Percentiles rank a stretch among this genome's conserved stretches.
These are phyloP conservation scores for Kurtzmaniella quercitrusa DNA, from an alignment of 1,139 yeast genomes.

Conservation along the genomic window DNA sequence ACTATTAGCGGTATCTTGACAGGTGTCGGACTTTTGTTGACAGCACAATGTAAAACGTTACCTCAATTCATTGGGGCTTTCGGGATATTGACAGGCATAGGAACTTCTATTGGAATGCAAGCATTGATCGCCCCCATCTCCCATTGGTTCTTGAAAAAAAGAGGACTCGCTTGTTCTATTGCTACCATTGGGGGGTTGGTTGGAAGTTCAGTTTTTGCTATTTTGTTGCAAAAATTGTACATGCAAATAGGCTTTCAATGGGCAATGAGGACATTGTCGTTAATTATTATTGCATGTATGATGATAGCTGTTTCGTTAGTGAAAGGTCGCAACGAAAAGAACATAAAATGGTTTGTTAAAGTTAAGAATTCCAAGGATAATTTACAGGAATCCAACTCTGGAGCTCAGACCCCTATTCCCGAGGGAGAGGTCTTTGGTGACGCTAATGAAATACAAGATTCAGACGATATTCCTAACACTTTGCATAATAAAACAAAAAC, in stretches of 20 bases:
- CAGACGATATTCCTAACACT: conserved; percentile 3
- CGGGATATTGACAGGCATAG: conserved; percentile 53
- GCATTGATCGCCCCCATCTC: conserved; percentile 58
- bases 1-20: conserved; percentile 43
- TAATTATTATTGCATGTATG: conserved; percentile 41
- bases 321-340: conserved; percentile 32
- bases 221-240: conserved; percentile 48
- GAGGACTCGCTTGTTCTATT: conserved; percentile 55
- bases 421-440: background rate
- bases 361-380: background rate
- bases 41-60: conserved; percentile 49
- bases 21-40: conserved; percentile 46
- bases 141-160: conserved; percentile 55
- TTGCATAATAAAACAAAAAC: conserved; percentile 7
- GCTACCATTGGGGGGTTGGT: conserved; percentile 61
- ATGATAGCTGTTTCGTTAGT: conserved; percentile 35
- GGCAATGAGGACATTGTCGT: conserved; percentile 57
- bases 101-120: conserved; percentile 53
- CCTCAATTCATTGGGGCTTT: conserved; percentile 60
- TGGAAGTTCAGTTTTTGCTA: conserved; percentile 60
- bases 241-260: conserved; percentile 52
- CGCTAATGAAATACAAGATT: background rate
- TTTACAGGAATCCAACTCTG: background rate
- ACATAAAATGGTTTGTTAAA: background rate
- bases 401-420: background rate